Percentiles rank a stretch among this genome's conserved stretches.
Conservation (phyloP, 805 yeast genomes). For the Candida andamanensis region DNA sequence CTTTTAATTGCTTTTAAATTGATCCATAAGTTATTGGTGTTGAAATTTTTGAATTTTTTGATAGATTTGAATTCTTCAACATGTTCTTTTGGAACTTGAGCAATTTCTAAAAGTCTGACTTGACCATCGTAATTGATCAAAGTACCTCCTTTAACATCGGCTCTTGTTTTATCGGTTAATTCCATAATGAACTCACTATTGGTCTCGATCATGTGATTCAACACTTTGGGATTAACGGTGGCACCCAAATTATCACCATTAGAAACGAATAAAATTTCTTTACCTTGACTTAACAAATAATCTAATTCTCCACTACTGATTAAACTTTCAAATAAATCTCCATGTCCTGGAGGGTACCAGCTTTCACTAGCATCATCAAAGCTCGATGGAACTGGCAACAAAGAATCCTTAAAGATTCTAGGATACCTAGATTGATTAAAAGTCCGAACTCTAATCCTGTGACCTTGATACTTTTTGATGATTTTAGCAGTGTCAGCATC, state of each 20-base stretch:
- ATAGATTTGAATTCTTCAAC: slow-evolving; percentile 97
- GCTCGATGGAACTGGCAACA: slow-evolving; percentile 85
- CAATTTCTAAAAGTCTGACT: slow-evolving; percentile 91
- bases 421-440: slow-evolving; percentile 98
- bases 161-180: slow-evolving; percentile 96
- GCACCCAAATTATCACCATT: slow-evolving; percentile 99
- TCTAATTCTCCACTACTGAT: slow-evolving; percentile 90
- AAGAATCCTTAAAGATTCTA: slow-evolving; percentile 90
- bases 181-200: slow-evolving; percentile 96
- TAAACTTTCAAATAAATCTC: slow-evolving; percentile 90
- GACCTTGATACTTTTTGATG: slow-evolving; percentile 95
- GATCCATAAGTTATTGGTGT: slow-evolving; percentile 97
- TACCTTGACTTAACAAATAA: slow-evolving; percentile 82
- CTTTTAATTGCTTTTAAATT: slow-evolving; percentile 91
- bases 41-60: slow-evolving; percentile 96
- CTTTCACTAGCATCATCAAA: slow-evolving; percentile 70
- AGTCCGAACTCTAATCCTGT: slow-evolving; percentile 89
- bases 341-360: slow-evolving; percentile 99
- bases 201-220: slow-evolving; percentile 88
- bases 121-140: slow-evolving; percentile 92
- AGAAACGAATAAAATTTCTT: slow-evolving; percentile 91
- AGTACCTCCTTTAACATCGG: slow-evolving; percentile 99
- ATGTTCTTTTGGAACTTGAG: slow-evolving; percentile 98
- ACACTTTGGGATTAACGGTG: slow-evolving; percentile 86
- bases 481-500: slow-evolving; percentile 92